Evolutionary conservation across 345 rosid species (phyloP).

Genomic region (Eucalyptus erythrocorys): DNA sequence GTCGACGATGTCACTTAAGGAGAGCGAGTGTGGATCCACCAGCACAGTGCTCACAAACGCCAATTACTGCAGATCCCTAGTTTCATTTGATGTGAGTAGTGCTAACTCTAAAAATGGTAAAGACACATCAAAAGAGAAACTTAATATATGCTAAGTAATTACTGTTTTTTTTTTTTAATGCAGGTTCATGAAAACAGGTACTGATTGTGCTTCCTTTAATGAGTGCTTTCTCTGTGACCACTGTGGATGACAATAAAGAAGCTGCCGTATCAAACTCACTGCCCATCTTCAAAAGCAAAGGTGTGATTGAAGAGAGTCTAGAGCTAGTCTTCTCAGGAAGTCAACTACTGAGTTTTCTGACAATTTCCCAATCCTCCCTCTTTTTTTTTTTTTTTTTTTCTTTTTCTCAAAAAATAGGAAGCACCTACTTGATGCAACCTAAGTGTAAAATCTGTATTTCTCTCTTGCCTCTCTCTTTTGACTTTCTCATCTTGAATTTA

Average conservation of each 20-base stretch:
- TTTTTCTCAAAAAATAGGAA: background rate
- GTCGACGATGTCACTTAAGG: conserved; percentile 57
- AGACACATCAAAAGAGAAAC: background rate
- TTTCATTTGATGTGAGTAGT: conserved; percentile 26
- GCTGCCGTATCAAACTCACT: background rate
- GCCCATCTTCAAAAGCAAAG: background rate
- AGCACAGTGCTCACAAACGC: conserved; percentile 64
- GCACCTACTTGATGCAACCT: background rate
- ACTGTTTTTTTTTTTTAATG: background rate
- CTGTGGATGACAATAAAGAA: background rate
- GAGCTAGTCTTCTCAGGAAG: background rate
- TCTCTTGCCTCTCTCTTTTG: background rate
- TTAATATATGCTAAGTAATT: background rate
- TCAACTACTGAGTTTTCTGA: background rate
- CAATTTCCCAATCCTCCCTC: background rate
- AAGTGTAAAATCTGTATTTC: background rate
- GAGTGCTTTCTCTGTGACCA: background rate
- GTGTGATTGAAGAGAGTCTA: background rate
- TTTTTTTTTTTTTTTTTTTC: background rate
- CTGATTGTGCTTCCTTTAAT: background rate
- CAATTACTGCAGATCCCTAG: conserved; percentile 56
- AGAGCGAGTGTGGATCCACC: conserved; percentile 80
- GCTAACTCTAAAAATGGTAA: background rate
- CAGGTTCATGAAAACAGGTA: conserved; percentile 15
- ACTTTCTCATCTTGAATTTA: background rate